A percentile compares a stretch with the other conserved stretches of the same genome.
Conservation (phyloP, 2,329 filamentous ascomycete species). For the Aspergillus aculeatus region DNA sequence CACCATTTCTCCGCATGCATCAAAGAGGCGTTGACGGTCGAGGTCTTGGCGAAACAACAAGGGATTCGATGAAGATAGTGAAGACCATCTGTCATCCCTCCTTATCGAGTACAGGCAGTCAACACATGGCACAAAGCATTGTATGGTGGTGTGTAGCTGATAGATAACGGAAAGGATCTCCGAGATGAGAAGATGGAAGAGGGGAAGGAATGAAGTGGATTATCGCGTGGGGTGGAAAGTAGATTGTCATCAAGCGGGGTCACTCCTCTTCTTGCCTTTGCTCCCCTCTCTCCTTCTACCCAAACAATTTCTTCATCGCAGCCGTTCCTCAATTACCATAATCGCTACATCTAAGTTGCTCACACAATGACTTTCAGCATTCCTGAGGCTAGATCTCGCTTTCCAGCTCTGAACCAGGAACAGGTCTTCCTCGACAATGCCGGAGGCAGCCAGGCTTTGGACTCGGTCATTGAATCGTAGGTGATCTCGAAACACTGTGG, state of each 20-base stretch:
- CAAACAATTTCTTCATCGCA: not conserved
- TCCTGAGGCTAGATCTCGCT: constrained; percentile 56
- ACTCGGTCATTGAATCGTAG: constrained; percentile 65
- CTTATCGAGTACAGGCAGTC: not conserved
- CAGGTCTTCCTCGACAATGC: constrained; percentile 76
- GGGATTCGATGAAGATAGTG: no score
- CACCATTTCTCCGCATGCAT: not conserved
- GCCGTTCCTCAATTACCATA: not conserved
- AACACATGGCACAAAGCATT: not conserved
- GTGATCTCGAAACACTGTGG: constrained; percentile 21
- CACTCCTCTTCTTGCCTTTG: not conserved
- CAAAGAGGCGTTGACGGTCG: not conserved
- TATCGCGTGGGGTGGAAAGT: not conserved
- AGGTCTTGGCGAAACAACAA: not conserved
- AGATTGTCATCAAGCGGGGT: not conserved
- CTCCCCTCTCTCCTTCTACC: not conserved
- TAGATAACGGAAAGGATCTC: not conserved
- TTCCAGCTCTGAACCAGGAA: constrained; percentile 65
- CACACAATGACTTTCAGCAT: constrained; percentile 52
- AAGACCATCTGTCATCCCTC: not conserved
- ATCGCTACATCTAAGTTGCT: not conserved
- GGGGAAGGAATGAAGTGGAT: not conserved
- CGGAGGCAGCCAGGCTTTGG: constrained; percentile 70
- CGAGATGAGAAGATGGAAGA: not conserved
- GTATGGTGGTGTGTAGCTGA: not conserved